Base-by-base conservation (phyloP, 2,329 filamentous ascomycete species). In the Ceratocystis cacaofunesta region DNA sequence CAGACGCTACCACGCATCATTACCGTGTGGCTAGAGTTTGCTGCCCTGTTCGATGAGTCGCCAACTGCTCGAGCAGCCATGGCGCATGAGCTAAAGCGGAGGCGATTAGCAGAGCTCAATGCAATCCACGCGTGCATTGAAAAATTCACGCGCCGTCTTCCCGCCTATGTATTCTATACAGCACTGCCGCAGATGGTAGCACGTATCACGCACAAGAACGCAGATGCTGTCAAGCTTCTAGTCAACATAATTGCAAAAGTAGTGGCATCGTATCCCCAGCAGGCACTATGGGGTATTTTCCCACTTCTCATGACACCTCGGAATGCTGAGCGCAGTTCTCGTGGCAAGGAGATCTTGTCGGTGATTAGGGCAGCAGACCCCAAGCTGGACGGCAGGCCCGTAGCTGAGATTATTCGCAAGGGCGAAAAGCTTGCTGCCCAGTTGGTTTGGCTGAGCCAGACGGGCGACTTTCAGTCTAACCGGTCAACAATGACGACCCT, bases 1-100 rank as follows among this genome's bases (percentile, higher is more conserved):
- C 92, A 97, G 74, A 96, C 92, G 0, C 78, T 99, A 43, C 95
- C 94, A 0, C 89, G 95, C 68, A 81, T 96, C 58, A 77, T 99
- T 50, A 99, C 94, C 0, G 79, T 99, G 1, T 99, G 95, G 92
- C 79, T 99, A 46, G 92, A 96, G 71, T 82, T 99, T 68, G 92
- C 90, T 5, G 86, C 88, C 46, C 85, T 89, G 67, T 79, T 90
- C 44, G 83, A 88, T 71, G 83, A 85, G 70, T 75, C 81, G 4
- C 80, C 81, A 82, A 71, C 76, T 79, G 15, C 48, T 5, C 48
- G 48, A 10, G 17, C 82, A 76, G 48, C 73, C 19, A 58, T 81
- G 57, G 81, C 79, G 43, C 75, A 76, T 68, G 79, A 83, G 73
- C 75, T 85, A 66, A 76, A 78, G 64, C 75, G 78, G 65, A 77